Evolutionary conservation across 768 basidiomycete species (phyloP).

Genomic region (Xerocomellus chrysenteron): DNA sequence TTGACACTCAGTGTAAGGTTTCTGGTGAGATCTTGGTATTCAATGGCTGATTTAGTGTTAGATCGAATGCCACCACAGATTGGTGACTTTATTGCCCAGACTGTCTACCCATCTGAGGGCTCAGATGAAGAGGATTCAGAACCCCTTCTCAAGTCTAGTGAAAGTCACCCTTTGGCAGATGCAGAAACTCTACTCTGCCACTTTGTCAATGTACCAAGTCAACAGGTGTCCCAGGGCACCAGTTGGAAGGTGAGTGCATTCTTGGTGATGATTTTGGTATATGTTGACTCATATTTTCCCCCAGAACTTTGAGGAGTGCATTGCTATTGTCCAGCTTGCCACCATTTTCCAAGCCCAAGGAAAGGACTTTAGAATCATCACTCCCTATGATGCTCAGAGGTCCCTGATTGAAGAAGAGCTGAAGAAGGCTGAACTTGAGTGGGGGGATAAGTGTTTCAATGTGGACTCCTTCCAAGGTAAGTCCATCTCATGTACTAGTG

Average conservation of each 20-base stretch:
- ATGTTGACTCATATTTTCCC: neutral
- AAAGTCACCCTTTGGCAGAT: conserved; percentile 47
- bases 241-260: conserved; percentile 39
- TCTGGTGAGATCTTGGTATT: neutral
- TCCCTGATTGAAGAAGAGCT: conserved; percentile 55
- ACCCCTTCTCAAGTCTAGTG: conserved; percentile 48
- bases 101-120: conserved; percentile 55
- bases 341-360: conserved; percentile 49
- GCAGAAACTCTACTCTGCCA: conserved; percentile 48
- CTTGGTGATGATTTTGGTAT: neutral
- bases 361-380: conserved; percentile 64
- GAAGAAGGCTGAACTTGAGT: conserved; percentile 47
- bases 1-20: conserved; percentile 72
- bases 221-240: conserved; percentile 35
- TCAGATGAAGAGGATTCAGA: conserved; percentile 26
- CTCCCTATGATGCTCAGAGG: conserved; percentile 79
- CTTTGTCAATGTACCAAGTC: conserved; percentile 58
- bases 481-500: conserved; percentile 8
- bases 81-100: conserved; percentile 67
- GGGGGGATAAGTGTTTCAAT: conserved; percentile 73
- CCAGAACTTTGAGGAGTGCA: conserved; percentile 62
- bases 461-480: conserved; percentile 81
- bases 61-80: conserved; percentile 86
- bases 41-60: conserved; percentile 28
- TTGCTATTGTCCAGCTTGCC: conserved; percentile 58